Evolutionary conservation across 441 rosid species (phyloP).

Genomic region (Gossypium aridum): DNA sequence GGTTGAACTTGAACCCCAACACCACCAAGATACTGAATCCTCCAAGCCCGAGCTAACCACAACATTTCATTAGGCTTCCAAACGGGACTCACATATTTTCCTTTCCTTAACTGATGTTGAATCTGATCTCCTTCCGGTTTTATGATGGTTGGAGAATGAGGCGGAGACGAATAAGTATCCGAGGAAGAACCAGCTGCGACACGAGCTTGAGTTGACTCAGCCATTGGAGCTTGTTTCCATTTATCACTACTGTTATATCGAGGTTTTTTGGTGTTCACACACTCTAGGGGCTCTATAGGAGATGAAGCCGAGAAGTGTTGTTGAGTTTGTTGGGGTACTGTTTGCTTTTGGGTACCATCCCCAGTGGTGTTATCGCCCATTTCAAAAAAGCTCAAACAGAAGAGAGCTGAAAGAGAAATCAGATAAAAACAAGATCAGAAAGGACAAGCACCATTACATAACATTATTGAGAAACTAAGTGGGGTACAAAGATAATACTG

Average conservation of each 20-base stretch:
- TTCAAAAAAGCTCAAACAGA: conserved; percentile 16
- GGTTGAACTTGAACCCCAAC: conserved; percentile 14
- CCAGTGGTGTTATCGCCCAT: conserved; percentile 74
- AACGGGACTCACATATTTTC: conserved; percentile 92
- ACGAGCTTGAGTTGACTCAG: conserved; percentile 20
- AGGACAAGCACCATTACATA: background rate
- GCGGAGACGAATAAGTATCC: conserved; percentile 71
- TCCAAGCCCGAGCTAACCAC: conserved; percentile 96
- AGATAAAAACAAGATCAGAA: background rate
- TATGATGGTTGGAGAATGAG: conserved; percentile 42
- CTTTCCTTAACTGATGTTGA: conserved; percentile 73
- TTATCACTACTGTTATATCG: conserved; percentile 49
- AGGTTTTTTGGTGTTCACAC: conserved; percentile 54
- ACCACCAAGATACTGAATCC: conserved; percentile 64
- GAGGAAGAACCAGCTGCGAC: conserved; percentile 61
- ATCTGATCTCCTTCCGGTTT: conserved; percentile 33
- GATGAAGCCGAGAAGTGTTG: conserved; percentile 29
- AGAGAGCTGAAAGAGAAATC: background rate
- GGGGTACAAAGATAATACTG: background rate
- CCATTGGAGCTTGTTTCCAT: conserved; percentile 53
- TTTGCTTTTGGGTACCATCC: conserved; percentile 42
- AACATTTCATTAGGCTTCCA: conserved; percentile 98
- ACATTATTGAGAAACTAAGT: background rate
- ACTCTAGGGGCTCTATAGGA: conserved; percentile 46
- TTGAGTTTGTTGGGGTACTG: conserved; percentile 5